Evolutionary conservation across 2,329 filamentous ascomycete species (phyloP), one percentile per base, ranked within the genome.

Genomic region (Epichloe glyceriae): DNA sequence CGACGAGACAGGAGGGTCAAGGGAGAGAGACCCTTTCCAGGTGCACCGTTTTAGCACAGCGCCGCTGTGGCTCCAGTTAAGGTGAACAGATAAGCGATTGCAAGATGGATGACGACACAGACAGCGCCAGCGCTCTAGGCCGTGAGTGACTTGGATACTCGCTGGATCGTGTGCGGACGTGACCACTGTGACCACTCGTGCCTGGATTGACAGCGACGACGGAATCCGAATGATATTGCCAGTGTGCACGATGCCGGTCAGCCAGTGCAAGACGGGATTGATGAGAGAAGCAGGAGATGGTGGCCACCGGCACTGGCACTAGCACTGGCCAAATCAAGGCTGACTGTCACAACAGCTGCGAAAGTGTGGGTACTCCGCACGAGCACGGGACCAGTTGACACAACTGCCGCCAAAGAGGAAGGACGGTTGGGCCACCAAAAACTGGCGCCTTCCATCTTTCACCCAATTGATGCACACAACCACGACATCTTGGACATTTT

Each of bases 21-120:
- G 22, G 22, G 22, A 8, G 2, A 26, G 22, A 26, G 22, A 26
- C 19, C 26, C 5, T 30, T 44, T 12, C 14, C 3, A 33, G 20
- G 20, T 10, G 38, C 46, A 34, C 22, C 47, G 47, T 33, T 34
- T 34, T 14, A 1, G 11, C 5, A 42, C 46, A 34, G 26, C 26
- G 46, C 19, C 45, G 34, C 19, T 26, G 47, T 45, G 49, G 19
- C 20, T 6, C 33, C 45, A 22, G 19, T n/a, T 17, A 22, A 19
- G 26, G 12, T 12, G 26, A 20, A 40, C 19, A 37, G 47, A 26
- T 44, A 4, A 22, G 41, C 48, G 48, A 22, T 39, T 47, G 22
- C 19, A 20, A 22, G 22, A 44, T 41, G 43, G 43, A 50, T 50
- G 49, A 50, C 49, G 49, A 40, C 43, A 50, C 34, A 17, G 35